Conservation (phyloP, 164 flowering plant genomes). For the Berberis thunbergii region DNA sequence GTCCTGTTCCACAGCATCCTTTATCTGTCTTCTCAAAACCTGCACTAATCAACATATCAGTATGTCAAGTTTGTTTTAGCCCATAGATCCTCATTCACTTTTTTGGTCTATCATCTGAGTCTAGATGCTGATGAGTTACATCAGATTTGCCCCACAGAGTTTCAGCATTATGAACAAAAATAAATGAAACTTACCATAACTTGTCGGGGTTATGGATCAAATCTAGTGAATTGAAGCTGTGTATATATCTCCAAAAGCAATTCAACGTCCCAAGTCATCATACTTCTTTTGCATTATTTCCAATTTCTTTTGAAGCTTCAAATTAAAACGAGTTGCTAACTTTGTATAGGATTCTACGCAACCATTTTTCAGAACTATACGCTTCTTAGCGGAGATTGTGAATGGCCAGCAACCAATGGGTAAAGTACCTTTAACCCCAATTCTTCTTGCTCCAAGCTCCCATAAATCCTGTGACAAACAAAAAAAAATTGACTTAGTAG, state of each 20-base stretch:
- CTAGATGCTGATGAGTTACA: no score
- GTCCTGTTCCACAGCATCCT: conserved; percentile 50
- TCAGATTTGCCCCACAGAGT: no score
- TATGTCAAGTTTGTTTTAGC: not conserved
- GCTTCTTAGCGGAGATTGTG: conserved; percentile 19
- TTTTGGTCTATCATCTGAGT: no score
- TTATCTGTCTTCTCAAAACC: conserved; percentile 29
- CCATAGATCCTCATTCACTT: no score
- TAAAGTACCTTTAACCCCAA: conserved; percentile 33
- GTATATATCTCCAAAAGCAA: conserved; percentile 28
- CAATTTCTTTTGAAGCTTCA: conserved; percentile 28
- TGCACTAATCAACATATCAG: conserved; percentile 6
- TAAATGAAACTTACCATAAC: not conserved
- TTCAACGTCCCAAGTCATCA: conserved; percentile 23
- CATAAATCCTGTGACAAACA: conserved; percentile 25
- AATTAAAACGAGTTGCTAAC: conserved; percentile 21
- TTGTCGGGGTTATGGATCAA: conserved; percentile 28
- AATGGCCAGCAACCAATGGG: conserved; percentile 49
- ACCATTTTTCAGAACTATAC: not conserved
- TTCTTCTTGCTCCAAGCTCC: conserved; percentile 29
- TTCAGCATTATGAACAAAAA: no score
- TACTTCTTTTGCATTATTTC: conserved; percentile 6
- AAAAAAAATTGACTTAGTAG: not conserved
- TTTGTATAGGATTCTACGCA: not conserved
- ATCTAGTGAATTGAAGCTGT: conserved; percentile 25